Evolutionary conservation across 2,329 filamentous ascomycete species (phyloP), one percentile per base, ranked within the genome.

Genomic region (Ophiocordyceps australis): DNA sequence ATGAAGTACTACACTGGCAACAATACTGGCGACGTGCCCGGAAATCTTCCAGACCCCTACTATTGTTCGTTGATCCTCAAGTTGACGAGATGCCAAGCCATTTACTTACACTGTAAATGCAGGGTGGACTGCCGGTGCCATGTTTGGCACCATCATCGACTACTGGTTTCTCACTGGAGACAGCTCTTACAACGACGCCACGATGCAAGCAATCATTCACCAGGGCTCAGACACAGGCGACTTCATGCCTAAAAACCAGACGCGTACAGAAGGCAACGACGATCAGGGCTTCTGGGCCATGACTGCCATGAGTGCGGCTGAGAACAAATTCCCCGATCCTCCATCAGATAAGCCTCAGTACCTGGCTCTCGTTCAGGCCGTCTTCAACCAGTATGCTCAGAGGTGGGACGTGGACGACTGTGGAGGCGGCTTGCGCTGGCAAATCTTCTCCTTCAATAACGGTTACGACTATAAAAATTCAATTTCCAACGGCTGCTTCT

Each of bases 231-330:
- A 59, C n/a, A 58, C 67, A 32, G 40, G 45, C 9, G 65, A 77
- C 42, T 77, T 61, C 42, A 74, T 76, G 70, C 74, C 74, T 4
- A 41, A 46, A n/a, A 75, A 74, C 46, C 69, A 74, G 45, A 71
- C 67, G 6, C 47, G 54, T 24, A 62, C 60, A 3, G 48, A 63
- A 32, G 74, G 74, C 35, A 81, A 80, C 48, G 76, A 82, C 35
- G 76, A 81, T 38, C 76, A 81, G 46, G 74, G 77, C 5, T 86
- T 89, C 50, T 91, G 81, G 81, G 78, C 67, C n/a, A 64, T 89
- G 57, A 69, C 80, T 2, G 77, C 74, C 32, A 77, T 91, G 59
- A 65, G 67, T 8, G 81, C 81, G 3, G 74, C 76, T 20, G 81
- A 91, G 49, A 67, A 74, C 39, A 72, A 71, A 34, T 86, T 77